Percentiles rank a stretch among this genome's conserved stretches.
These are phyloP conservation scores for Mycena venus DNA, from an alignment of 768 basidiomycete species.

Conservation along the genomic window DNA sequence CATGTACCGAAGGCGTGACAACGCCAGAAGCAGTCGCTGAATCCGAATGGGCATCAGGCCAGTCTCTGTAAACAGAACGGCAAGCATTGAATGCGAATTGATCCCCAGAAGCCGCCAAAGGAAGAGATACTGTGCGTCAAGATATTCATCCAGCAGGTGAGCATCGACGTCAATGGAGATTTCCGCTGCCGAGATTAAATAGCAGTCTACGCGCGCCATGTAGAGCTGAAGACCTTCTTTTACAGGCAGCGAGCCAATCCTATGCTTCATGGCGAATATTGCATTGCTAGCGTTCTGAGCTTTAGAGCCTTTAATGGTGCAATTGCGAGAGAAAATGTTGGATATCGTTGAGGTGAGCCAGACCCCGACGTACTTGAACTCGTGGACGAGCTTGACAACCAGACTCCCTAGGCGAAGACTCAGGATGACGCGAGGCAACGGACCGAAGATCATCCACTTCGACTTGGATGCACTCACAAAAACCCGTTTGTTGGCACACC, in stretches of 20 bases:
- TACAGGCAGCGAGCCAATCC: too few species aligned
- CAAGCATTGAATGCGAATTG: conserved; percentile 3
- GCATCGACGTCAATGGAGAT: neutral
- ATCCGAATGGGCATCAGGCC: conserved; percentile 20
- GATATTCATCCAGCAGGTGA: neutral
- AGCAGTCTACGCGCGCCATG: too few species aligned
- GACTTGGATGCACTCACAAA: neutral
- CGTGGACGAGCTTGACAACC: neutral
- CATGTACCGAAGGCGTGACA: conserved; percentile 11
- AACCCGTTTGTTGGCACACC: neutral
- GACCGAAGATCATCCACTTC: neutral
- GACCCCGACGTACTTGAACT: too few species aligned
- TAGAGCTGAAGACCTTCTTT: too few species aligned
- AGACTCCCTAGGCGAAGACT: neutral
- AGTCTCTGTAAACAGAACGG: too few species aligned
- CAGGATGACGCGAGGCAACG: neutral
- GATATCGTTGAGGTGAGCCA: neutral
- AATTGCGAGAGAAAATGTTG: neutral
- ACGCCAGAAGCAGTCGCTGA: conserved; percentile 2
- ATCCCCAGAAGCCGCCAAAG: conserved; percentile 1
- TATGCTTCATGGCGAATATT: too few species aligned
- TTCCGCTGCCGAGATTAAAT: neutral
- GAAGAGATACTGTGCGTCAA: neutral
- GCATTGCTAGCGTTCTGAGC: neutral
- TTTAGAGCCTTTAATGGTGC: neutral